Evolutionary conservation across 768 basidiomycete species (phyloP), one percentile per base, ranked within the genome.

Genomic region (Wakefieldia striispora): DNA sequence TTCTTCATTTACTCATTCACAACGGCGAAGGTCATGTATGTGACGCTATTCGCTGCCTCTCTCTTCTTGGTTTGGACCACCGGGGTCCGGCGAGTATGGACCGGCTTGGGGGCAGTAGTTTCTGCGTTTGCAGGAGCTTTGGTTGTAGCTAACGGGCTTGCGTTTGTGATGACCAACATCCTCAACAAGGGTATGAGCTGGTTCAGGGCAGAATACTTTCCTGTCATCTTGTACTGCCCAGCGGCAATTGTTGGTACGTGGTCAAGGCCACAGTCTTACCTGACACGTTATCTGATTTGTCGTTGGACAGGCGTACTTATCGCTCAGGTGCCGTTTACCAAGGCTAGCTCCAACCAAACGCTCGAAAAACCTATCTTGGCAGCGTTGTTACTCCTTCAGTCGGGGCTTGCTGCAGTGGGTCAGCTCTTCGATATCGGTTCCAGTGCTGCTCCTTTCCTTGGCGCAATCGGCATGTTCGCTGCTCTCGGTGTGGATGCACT

Each of bases 141-240:
- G 3, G 43, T 86, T 1, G 71, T 75, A 1, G 83, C 89, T 1
- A 94, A 95, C 55, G 50, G 77, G 1, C 76, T 89, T 1, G 95
- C 95, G 0, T 61, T 82, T 2, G 49, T 90, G 12, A 86, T 95
- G 83, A 65, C 69, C 23, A 62, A 65, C 5, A 77, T 81, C 1
- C 64, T 92, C 19, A 75, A 79, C 8, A 86, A 80, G 66, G 76
- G 81, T 0, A 80, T 95, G 80, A 88, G 88, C 59, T 97, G 94
- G 94, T 97, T 91, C 67, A 74, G 79, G 14, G 78, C 75, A 36
- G 89, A 90, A 53, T 77, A 83, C 56, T 75, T 77, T 10, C 76
- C 79, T 1, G 54, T 95, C 9, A 61, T 76, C 19, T 67, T 97
- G 19, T 98, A 91, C 60, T 88, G 77, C 3, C 88, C 91, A 13